Base-by-base conservation (phyloP, 179 eudicot species). In the Beta lomatogona region DNA sequence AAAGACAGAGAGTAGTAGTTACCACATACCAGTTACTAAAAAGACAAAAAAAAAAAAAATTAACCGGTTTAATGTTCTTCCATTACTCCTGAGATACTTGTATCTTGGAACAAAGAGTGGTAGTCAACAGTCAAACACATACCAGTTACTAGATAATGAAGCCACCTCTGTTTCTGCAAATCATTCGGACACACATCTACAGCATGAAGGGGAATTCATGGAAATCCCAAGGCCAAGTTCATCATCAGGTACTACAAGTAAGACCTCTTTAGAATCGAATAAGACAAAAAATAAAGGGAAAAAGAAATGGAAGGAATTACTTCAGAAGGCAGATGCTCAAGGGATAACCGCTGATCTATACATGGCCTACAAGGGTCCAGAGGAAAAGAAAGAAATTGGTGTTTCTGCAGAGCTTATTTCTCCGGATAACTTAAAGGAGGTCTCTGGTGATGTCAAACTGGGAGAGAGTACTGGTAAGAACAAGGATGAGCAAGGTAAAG, bases 361-460 rank as follows among this genome's bases (percentile, higher is more conserved):
- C 79, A 89, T 75, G 84, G 98, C 99, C 41, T 97, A 90, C 73
- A 97, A 93, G 90, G 91, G 91, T 69, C 94, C 97, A 1, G 93
- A 93, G 77, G 97, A 91, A 73, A 93, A 93, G 82, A 88, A 85
- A 80, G 97, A 89, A 61, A 78, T 53, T 63, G 46, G 53, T 81
- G 63, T 77, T 21, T 41, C 89, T 72, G 64, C 82, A 73, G 91
- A 88, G 83, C 84, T 14, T 69, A 50, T 82, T 69, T 78, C 89
- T 68, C 85, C 72, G 25, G 36, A 68, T 77, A 78, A 71, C 55
- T 75, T 73, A 31, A 86, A 89, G 85, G 86, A 80, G 73, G 77
- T 63, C 28, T 41, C 85, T 46, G 58, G 82, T 81, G 88, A 82
- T 85, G 71, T 75, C 22, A 75, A 85, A 61, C 81, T 78, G 59